A percentile compares a stretch with the other conserved stretches of the same genome.
Evolutionary conservation across 1,139 yeast genomes (phyloP).

Genomic region (Kodamaea derodonti): DNA sequence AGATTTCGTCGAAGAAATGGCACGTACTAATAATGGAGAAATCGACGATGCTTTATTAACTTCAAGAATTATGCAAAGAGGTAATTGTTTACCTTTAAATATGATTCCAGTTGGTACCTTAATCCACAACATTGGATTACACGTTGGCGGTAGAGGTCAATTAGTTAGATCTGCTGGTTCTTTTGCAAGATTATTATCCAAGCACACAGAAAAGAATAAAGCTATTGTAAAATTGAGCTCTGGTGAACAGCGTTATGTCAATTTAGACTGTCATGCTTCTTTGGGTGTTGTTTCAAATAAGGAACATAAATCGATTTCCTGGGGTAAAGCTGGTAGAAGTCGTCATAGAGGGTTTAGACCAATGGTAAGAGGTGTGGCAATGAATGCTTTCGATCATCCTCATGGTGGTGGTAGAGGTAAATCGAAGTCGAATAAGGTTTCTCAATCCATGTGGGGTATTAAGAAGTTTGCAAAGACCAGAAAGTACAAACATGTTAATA

Average conservation of each 20-base stretch:
- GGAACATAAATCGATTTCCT: conserved; percentile 82
- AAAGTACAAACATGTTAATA: conserved; percentile 80
- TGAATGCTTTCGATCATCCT: conserved; percentile 97
- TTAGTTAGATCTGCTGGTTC: conserved; percentile 94
- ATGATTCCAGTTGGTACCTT: conserved; percentile 94
- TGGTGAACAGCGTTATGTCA: conserved; percentile 91
- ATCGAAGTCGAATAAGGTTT: conserved; percentile 89
- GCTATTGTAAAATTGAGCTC: conserved; percentile 82
- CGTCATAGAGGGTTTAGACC: conserved; percentile 95
- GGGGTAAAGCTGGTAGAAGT: conserved; percentile 97
- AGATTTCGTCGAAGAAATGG: conserved; percentile 69
- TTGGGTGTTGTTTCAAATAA: conserved; percentile 93
- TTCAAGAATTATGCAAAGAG: conserved; percentile 84
- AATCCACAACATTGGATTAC: conserved; percentile 81
- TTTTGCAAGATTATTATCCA: conserved; percentile 83
- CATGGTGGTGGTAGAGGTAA: conserved; percentile 99
- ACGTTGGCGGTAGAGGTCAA: conserved; percentile 79
- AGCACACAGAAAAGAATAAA: conserved; percentile 62
- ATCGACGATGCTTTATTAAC: conserved; percentile 90
- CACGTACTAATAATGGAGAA: conserved; percentile 58
- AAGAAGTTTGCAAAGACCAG: conserved; percentile 95
- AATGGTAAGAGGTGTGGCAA: conserved; percentile 95
- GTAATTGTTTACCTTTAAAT: conserved; percentile 87
- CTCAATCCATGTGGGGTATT: conserved; percentile 97
- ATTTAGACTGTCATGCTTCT: conserved; percentile 87